Evolutionary conservation across 345 rosid species (phyloP), one percentile per base, ranked within the genome.

Genomic region (Populus ilicifolia): DNA sequence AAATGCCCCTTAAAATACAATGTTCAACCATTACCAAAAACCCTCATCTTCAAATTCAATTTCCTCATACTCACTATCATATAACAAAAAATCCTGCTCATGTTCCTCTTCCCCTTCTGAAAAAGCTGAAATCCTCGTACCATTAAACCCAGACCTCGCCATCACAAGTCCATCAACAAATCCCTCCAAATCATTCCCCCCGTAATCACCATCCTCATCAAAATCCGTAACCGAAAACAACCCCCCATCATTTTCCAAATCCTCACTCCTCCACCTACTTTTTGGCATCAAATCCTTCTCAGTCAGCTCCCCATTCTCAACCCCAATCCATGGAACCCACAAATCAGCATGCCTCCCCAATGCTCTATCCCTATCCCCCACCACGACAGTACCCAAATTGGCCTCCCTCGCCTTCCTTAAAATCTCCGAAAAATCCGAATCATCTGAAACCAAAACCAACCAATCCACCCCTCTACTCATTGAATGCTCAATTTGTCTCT

Each of bases 311-410:
- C 96, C 97, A 77, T 88, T 90, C 88, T 95, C 91, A 68, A 95
- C 92, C 67, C 84, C 93, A 72, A 64, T 80, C 99, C 98, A 95
- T 1, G 97, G 94, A 41, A 93, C 90, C 98, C 98, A 95, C 88
- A 92, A 83, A 83, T 92, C 98, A 0, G 96, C 96, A 59, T 89
- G 87, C 78, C 92, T 48, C 27, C 97, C 99, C 72, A 91, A 79
- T 18, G 87, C 93, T 59, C 92, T 84, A 63, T 86, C 90, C 68
- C 78, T 67, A 77, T 93, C 99, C 30, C 98, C 93, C 8, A 95
- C 90, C 76, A 93, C 97, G 61, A 95, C 84, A 3, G 96, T 95
- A 85, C 94, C 90, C 75, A 95, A 86, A 82, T 89, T 84, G 6
- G 89, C 88, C 79, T 90, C 96, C 77, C 85, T 89, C 0, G 98